Percentiles rank a stretch among this genome's conserved stretches.
Evolutionary conservation across 78 protist species (phyloP).

Genomic region (Capsaspora owczarzaki): DNA sequence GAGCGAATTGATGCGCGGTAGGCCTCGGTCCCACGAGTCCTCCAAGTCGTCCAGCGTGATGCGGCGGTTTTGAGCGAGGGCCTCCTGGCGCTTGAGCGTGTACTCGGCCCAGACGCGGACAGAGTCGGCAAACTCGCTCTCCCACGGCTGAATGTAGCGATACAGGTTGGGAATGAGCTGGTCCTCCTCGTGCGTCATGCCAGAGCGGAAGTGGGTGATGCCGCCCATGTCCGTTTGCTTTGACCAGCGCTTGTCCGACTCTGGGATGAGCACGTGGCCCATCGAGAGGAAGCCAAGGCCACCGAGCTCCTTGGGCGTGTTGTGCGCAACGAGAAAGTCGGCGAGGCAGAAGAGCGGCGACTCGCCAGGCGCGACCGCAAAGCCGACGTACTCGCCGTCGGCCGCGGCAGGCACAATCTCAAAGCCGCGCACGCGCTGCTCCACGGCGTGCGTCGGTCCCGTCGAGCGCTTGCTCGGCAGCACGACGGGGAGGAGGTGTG

Average conservation of each 20-base stretch:
- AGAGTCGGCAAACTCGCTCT: slow-evolving; percentile 94
- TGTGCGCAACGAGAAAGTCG: too few relatives aligned
- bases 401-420: too few relatives aligned
- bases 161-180: slow-evolving; percentile 97
- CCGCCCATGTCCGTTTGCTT: slow-evolving; percentile 93
- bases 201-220: slow-evolving; percentile 95
- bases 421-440: too few relatives aligned
- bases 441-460: too few relatives aligned
- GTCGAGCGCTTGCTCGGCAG: too few relatives aligned
- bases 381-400: too few relatives aligned
- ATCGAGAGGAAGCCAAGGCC: slow-evolving; percentile 99
- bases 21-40: slow-evolving; percentile 96
- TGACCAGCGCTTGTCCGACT: slow-evolving; percentile 90
- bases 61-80: slow-evolving; percentile 89
- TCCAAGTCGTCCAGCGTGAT: slow-evolving; percentile 97
- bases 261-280: slow-evolving; percentile 99
- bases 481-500: too few relatives aligned
- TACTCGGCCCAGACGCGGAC: slow-evolving; percentile 99
- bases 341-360: too few relatives aligned
- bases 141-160: slow-evolving; percentile 99
- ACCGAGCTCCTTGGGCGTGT: slow-evolving; percentile 98
- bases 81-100: slow-evolving; percentile 94
- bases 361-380: slow-evolving; percentile 94
- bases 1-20: slow-evolving; percentile 98
- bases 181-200: slow-evolving; percentile 96